Evolutionary conservation across 2,329 filamentous ascomycete genomes (phyloP), one percentile per base, ranked within the genome.

Genomic region (Trichoderma oligosporum): DNA sequence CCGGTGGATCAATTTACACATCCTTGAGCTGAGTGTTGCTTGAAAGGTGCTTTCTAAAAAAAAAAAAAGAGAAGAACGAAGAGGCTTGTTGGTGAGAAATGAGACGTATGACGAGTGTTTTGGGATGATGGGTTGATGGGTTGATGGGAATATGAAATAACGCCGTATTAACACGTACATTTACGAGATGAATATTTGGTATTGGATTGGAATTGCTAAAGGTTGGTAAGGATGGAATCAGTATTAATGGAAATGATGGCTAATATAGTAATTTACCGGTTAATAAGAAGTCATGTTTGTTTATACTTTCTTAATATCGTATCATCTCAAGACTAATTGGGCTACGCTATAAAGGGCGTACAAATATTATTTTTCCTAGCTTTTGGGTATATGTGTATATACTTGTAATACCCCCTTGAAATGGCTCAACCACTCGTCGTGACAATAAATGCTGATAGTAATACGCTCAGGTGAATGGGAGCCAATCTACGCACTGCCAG

Each of bases 201-300:
- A 39, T 41, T 39, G 57, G 39, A 38, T 49, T 49, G 27, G 47
- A 31, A 18, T 58, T 20, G 48, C 33, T 25, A 27, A 38, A 18
- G 38, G 14, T 51, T 44, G 38, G 38, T 38, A n/a, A 39, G 31
- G 25, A 35, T n/a, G 27, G 45, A 18, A 12, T 22, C 22, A 22
- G 29, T 47, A 47, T 41, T 52, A n/a, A 57, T 57, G 39, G 22
- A 48, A 47, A 57, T 53, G 47, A 54, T 46, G 18, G 42, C 31
- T 36, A 53, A 60, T 60, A 33, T 60, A 47, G 35, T 49, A 42
- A 49, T 51, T 51, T 45, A 16, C 12, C 16, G 52, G 16, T 22
- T 20, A 55, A 55, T 46, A 35, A 29, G 6, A 36, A 55, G 22
- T 38, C 52, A 25, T 22, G 24, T 38, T 29, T 29, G 38, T 55